phyloP scores from a whole-genome alignment of 371 early-diverging fungal species.

The Mortierella sp. region DNA sequence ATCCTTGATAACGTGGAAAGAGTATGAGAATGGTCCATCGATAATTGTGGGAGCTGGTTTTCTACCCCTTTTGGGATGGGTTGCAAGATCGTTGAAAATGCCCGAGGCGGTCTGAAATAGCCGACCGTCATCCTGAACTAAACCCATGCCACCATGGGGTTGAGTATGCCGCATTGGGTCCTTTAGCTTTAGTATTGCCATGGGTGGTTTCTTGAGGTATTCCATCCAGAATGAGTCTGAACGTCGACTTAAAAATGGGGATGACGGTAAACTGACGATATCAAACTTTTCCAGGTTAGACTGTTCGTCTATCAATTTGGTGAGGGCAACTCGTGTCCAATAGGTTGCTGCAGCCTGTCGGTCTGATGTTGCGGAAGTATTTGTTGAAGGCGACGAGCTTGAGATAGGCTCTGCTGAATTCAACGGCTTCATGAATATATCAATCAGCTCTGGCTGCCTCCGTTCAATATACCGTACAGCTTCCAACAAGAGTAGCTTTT shows the following conservation, averaged over 20 bases:
- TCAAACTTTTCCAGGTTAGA: background rate
- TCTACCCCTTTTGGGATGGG: conserved; percentile 19
- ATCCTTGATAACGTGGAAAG: conserved; percentile 4
- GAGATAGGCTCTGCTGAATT: background rate
- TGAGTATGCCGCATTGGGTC: background rate
- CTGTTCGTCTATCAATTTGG: conserved; percentile 14
- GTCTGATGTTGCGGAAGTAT: background rate
- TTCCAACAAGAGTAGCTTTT: conserved; percentile 36
- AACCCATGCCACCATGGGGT: conserved; percentile 12
- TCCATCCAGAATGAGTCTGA: conserved; percentile 36
- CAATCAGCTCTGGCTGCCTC: conserved; percentile 10
- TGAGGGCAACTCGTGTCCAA: conserved; percentile 41
- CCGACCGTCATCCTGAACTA: conserved; percentile 42
- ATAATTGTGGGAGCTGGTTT: conserved; percentile 24
- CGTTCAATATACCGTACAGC: conserved; percentile 32
- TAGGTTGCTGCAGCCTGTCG: conserved; percentile 21
- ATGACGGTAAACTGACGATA: conserved; percentile 22
- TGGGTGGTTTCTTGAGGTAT: conserved; percentile 17
- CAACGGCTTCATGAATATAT: background rate
- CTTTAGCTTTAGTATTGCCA: background rate
- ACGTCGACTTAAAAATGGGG: conserved; percentile 37
- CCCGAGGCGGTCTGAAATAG: conserved; percentile 47
- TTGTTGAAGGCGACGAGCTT: background rate
- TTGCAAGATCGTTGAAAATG: conserved; percentile 39
- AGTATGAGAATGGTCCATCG: conserved; percentile 30